Evolutionary conservation across 768 basidiomycete species (phyloP).

Genomic region (Phanerochaete carnosa): DNA sequence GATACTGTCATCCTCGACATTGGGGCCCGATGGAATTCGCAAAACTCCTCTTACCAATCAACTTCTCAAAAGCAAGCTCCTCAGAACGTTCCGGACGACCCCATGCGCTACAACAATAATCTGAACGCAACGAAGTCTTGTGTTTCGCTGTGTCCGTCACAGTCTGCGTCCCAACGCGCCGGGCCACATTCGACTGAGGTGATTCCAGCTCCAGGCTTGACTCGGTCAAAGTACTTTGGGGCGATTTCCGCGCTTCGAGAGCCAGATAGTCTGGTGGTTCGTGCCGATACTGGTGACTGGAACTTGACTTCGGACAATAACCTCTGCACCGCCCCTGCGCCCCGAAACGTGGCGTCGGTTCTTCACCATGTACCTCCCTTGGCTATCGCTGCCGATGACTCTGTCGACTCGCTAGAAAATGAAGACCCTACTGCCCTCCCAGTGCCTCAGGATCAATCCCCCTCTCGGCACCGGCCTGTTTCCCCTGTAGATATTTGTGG

Average conservation of each 20-base stretch:
- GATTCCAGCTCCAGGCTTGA: slow-evolving; percentile 2
- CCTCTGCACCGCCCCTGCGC: too few species aligned
- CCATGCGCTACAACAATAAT: neutral
- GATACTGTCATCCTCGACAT: slow-evolving; percentile 37
- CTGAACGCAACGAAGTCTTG: neutral
- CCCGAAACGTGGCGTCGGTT: too few species aligned
- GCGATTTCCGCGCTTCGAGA: neutral
- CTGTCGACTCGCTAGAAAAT: neutral
- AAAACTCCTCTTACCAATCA: neutral
- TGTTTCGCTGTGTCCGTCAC: slow-evolving; percentile 42
- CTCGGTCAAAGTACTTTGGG: slow-evolving; percentile 6
- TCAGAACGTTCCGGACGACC: neutral
- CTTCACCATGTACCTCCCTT: too few species aligned
- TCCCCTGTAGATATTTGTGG: neutral
- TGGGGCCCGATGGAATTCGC: slow-evolving; percentile 25
- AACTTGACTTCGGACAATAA: too few species aligned
- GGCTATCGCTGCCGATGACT: neutral
- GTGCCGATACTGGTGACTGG: too few species aligned
- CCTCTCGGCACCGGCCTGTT: neutral
- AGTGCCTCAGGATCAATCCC: neutral
- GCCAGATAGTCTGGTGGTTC: too few species aligned
- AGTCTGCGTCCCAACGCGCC: slow-evolving; percentile 52
- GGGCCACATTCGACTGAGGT: neutral
- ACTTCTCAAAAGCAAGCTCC: neutral
- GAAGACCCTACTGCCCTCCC: neutral